Evolutionary conservation across 2,329 filamentous ascomycete genomes (phyloP), one percentile per base, ranked within the genome.

Genomic region (Mycocentrospora acerina): DNA sequence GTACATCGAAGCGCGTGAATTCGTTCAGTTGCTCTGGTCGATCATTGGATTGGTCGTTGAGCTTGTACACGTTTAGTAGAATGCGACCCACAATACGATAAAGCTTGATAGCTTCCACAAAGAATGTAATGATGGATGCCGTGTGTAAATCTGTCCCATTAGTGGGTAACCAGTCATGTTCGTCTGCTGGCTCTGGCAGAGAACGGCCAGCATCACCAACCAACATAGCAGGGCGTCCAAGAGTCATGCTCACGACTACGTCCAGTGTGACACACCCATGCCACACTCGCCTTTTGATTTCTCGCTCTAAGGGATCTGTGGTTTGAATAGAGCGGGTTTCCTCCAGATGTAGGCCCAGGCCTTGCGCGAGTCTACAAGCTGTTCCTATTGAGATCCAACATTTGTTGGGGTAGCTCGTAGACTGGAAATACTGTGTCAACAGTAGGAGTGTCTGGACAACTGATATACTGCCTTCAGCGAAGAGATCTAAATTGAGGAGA

Each of bases 191-290:
- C 12, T 7, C 26, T 13, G 42, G 42, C 10, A 38, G 27, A 19
- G 33, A 37, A 4, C 30, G 33, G 16, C 22, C 19, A n/a, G 13
- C 27, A 11, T 35, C 26, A 11, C 34, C 37, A 25, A 35, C n/a
- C 14, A 45, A 38, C 42, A 42, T 42, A 9, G 37, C 42, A 28
- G 42, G 42, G n/a, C 42, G 30, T 12, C 42, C 42, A 12, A 45
- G 28, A 9, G 42, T 42, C 42, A 45, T 45, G 34, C 42, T 45
- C 22, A 45, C 42, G 12, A 38, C 33, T 8, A 39, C 35, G n/a
- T 43, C 40, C 24, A 44, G 12, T 4, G 37, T 40, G 13, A 40
- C 32, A 26, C 41, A 44, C 3, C 41, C 37, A 26, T 44, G 37
- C 41, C 41, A 44, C 8, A 40, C 37, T 17, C 41, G 36, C 15